These are phyloP conservation scores for Tylopilus orsonianus DNA, from an alignment of 1,284 basidiomycete species.

Conservation along the genomic window DNA sequence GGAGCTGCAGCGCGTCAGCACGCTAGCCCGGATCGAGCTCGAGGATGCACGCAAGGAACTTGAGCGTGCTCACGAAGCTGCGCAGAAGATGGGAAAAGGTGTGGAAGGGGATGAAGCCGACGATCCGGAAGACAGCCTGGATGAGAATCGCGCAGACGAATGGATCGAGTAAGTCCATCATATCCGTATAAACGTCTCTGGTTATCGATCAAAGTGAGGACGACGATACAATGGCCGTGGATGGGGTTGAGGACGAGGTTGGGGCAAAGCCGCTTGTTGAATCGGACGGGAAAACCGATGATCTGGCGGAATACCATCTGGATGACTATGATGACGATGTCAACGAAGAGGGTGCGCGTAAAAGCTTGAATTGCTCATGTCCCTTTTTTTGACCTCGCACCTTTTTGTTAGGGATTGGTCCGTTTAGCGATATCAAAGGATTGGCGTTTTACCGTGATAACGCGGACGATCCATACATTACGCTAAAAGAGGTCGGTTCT, in stretches of 20 bases:
- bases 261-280: conserved; percentile 33
- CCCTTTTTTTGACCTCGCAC: background rate
- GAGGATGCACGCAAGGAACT: conserved; percentile 87
- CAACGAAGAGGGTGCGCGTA: conserved; percentile 48
- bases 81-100: conserved; percentile 67
- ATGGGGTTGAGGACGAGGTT: conserved; percentile 52
- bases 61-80: conserved; percentile 78
- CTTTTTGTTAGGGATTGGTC: conserved; percentile 62
- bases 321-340: conserved; percentile 91
- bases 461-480: conserved; percentile 96
- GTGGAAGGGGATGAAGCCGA: conserved; percentile 60
- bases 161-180: conserved; percentile 81
- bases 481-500: conserved; percentile 80
- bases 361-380: background rate
- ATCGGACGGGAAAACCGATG: conserved; percentile 59
- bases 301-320: conserved; percentile 89
- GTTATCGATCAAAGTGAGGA: conserved; percentile 40
- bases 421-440: conserved; percentile 96
- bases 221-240: conserved; percentile 66
- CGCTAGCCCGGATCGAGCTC: conserved; percentile 84
- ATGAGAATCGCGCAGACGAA: conserved; percentile 51
- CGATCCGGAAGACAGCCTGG: conserved; percentile 48
- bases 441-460: conserved; percentile 90
- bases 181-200: conserved; percentile 13
- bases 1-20: conserved; percentile 89